phyloP scores from a whole-genome alignment of 306 rosid species.

The Cercis canadensis region DNA sequence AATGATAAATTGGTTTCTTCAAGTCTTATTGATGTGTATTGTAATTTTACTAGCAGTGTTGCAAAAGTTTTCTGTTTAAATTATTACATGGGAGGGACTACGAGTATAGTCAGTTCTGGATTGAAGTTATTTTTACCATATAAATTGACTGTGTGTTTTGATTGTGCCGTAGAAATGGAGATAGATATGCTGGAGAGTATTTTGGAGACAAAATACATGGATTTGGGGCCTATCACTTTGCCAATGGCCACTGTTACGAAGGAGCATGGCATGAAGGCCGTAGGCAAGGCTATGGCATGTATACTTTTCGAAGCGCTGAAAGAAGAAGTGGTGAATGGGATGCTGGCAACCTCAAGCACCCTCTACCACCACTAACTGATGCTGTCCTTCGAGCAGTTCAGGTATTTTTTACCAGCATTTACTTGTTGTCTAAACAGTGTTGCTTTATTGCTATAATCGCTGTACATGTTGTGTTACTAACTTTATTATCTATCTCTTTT shows the following conservation, averaged over 20 bases:
- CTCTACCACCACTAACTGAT: constrained; percentile 62
- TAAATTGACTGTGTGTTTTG: not conserved
- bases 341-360: constrained; percentile 76
- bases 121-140: not conserved
- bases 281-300: constrained; percentile 83
- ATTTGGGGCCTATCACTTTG: constrained; percentile 94
- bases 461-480: not conserved
- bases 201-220: constrained; percentile 98
- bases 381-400: constrained; percentile 73
- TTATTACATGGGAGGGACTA: not conserved
- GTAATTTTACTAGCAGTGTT: no score
- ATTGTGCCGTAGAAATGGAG: constrained; percentile 78
- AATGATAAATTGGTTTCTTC: not conserved
- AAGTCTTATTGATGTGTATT: no score
- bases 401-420: constrained; percentile 51
- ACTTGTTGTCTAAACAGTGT: not conserved
- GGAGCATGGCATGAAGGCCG: constrained; percentile 99
- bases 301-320: constrained; percentile 72
- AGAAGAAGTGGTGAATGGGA: constrained; percentile 95
- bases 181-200: constrained; percentile 97
- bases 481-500: not conserved
- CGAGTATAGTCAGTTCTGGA: not conserved
- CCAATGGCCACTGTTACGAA: constrained; percentile 91
- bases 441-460: not conserved
- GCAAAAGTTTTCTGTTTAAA: no score